phyloP scores from a whole-genome alignment of 148 eudicot species.

The Fallopia convolvulus region DNA sequence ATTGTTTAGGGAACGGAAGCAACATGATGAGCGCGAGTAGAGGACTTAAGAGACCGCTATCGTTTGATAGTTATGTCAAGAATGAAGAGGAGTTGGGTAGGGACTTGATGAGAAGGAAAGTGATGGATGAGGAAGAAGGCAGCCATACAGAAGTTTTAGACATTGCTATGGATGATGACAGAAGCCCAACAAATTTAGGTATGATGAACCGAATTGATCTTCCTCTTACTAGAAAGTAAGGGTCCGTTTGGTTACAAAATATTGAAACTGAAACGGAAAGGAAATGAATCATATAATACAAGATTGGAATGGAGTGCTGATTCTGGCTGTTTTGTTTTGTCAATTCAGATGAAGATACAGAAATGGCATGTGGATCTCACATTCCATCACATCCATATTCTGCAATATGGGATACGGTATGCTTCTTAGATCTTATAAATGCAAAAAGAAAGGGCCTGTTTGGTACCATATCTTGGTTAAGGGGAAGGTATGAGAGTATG shows the following conservation, averaged over 20 bases:
- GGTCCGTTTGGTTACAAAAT: too few species aligned
- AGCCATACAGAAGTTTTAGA: background rate
- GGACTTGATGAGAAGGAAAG: background rate
- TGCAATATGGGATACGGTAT: slow-evolving; percentile 11
- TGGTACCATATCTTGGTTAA: too few species aligned
- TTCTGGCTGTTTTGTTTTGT: background rate
- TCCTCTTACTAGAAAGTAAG: too few species aligned
- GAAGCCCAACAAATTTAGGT: slow-evolving; percentile 7
- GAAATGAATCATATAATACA: background rate
- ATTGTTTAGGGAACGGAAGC: background rate
- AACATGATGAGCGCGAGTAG: background rate
- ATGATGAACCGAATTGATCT: background rate
- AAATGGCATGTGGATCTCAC: slow-evolving; percentile 2
- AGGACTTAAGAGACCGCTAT: background rate
- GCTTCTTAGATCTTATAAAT: background rate
- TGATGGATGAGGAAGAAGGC: background rate
- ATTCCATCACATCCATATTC: background rate
- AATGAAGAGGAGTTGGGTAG: background rate
- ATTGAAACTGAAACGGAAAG: too few species aligned
- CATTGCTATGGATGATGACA: slow-evolving; percentile 3
- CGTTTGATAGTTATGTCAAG: background rate
- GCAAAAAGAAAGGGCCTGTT: background rate
- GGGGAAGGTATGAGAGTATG: too few species aligned
- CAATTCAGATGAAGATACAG: slow-evolving; percentile 10
- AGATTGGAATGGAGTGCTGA: background rate